These are phyloP conservation scores for Calamus simplicifolius DNA, from an alignment of 176 grass and related monocot species.

Conservation along the genomic window DNA sequence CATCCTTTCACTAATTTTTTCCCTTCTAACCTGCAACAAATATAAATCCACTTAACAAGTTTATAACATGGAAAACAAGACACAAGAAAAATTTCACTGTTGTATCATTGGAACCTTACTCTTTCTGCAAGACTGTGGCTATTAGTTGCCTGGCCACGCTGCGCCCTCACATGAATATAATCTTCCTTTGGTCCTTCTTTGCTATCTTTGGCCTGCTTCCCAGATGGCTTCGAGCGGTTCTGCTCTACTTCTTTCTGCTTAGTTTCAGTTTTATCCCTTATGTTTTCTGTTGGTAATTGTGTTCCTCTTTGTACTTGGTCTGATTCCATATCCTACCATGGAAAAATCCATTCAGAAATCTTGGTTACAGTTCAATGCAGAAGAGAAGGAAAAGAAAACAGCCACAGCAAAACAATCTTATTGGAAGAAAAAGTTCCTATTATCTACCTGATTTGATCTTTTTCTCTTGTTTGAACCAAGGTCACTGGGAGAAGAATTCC, in stretches of 20 bases:
- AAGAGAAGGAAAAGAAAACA: background rate
- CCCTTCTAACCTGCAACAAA: constrained; percentile 14
- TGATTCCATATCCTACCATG: background rate
- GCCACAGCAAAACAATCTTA: background rate
- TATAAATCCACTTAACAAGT: background rate
- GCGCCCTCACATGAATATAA: constrained; percentile 11
- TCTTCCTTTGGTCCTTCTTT: constrained; percentile 2
- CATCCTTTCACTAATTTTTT: constrained; percentile 27
- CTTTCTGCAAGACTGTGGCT: constrained; percentile 22
- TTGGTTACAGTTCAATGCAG: background rate
- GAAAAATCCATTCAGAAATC: background rate
- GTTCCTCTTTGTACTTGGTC: background rate
- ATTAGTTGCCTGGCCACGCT: constrained; percentile 16
- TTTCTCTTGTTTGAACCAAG: constrained; percentile 14
- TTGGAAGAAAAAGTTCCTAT: background rate
- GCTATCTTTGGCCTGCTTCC: background rate
- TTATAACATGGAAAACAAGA: background rate
- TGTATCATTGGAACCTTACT: constrained; percentile 1
- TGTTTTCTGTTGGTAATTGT: background rate
- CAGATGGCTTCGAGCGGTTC: background rate
- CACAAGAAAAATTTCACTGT: background rate
- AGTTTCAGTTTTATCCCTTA: background rate
- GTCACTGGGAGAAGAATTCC: constrained; percentile 5
- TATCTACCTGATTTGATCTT: background rate
- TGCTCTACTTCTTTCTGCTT: background rate